These are phyloP conservation scores for Rosa hybrid DNA, from an alignment of 331 rosid species.

Conservation along the genomic window DNA sequence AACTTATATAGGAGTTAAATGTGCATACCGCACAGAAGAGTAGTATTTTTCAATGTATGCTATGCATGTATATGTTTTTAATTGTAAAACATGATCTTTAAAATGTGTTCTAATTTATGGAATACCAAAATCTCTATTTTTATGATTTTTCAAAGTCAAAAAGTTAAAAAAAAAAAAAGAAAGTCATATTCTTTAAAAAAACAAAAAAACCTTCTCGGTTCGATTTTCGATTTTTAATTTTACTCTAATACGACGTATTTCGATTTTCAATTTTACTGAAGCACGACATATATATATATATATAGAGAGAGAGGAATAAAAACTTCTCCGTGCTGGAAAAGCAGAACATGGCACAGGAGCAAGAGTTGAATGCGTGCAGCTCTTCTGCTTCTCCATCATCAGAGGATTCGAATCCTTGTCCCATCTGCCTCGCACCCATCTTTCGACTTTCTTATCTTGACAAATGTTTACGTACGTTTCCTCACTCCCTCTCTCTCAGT, in stretches of 20 bases:
- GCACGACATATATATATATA: too few relatives aligned
- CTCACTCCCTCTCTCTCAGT: conserved; percentile 18
- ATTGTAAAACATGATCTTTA: too few relatives aligned
- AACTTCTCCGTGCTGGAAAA: neutral
- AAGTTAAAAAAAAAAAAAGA: too few relatives aligned
- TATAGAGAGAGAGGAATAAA: neutral
- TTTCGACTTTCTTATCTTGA: conserved; percentile 71
- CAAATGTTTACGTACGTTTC: conserved; percentile 64
- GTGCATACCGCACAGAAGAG: conserved; percentile 35
- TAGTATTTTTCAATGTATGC: conserved; percentile 40
- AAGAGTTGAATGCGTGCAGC: neutral
- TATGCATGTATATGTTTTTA: too few relatives aligned
- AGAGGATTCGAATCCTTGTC: conserved; percentile 53
- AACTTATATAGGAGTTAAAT: neutral
- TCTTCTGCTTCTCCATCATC: conserved; percentile 22
- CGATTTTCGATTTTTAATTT: neutral
- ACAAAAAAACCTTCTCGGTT: too few relatives aligned
- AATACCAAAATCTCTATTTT: too few relatives aligned
- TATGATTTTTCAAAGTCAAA: too few relatives aligned
- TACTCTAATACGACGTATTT: neutral
- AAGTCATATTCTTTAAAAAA: too few relatives aligned
- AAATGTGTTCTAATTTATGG: too few relatives aligned
- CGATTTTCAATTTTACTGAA: too few relatives aligned
- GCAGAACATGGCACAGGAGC: conserved; percentile 32
- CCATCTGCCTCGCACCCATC: conserved; percentile 69